Base-by-base conservation (phyloP, 768 basidiomycete species). In the Russula ochroleuca region DNA sequence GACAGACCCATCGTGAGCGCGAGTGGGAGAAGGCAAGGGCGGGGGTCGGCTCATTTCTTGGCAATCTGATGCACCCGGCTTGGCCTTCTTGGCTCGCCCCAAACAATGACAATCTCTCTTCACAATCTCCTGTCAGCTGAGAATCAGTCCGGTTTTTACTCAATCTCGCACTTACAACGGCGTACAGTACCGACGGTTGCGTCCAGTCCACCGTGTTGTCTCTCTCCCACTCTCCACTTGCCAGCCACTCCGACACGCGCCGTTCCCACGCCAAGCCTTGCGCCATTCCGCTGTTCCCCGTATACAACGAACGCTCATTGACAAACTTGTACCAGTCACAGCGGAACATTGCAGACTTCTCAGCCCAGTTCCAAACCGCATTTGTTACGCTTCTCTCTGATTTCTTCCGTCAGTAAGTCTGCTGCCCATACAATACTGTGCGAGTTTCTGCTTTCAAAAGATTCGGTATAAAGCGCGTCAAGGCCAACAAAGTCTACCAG, bases 401-500 rank as follows among this genome's bases (percentile, higher is more conserved):
- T n/a, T n/a, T n/a, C n/a, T n/a, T n/a, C 14, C 81, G 96, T 68
- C 81, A 94, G 85, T 89, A 33, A 57, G 83, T 58, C 40, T 75
- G 33, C 35, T 3, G 11, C 14, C 52, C 54, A 23, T 17, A n/a
- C 65, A 21, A 52, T 38, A 17, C 64, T 57, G 38, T 28, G 35
- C 17, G 43, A 59, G 40, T 57, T 68, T 31, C 45, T 58, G 62
- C 17, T 60, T 38, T 28, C 55, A 2, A 43, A 65, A 92, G 89
- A 67, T 94, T 92, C 74, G 90, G 92, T 13, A 98, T 97, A 3
- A 96, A 98, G 73, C 89, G 97, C 52, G 94, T 98, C 38, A 83
- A 87, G 67, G 93, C 93, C 31, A 99, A 99, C 72, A 86, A 85
- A 52, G 96, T 98, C 15, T 99, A 99, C 70, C 95, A 99, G 75